Base-by-base conservation (phyloP, 1,284 basidiomycete species). In the Sutorius eximius region DNA sequence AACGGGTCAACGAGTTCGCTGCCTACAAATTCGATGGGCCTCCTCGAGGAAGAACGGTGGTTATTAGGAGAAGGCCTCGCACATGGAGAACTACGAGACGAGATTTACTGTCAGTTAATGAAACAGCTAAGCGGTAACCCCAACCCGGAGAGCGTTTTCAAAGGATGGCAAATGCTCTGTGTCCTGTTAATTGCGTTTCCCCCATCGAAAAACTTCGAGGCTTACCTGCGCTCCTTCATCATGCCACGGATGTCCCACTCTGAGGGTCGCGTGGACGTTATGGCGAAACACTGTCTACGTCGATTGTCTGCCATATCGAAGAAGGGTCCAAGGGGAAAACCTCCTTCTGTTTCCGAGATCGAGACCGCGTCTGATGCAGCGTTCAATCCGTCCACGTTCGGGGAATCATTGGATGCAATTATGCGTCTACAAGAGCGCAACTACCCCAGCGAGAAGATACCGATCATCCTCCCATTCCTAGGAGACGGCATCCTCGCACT, bases 311-410 rank as follows among this genome's bases (percentile, higher is more conserved):
- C 82, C 50, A 86, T 93, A 57, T 79, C 88, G 5, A 83, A 85
- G 69, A 93, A 89, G 65, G 92, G 93, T 0, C 90, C 90, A 0
- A 77, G 91, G 59, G 91, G 92, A 0, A 92, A 93, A 63, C 80
- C 90, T 1, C 89, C 93, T 3, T 84, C 84, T 3, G 73, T 83
- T 12, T 79, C 86, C 15, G 93, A 96, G 73, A 95, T 96, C 51
- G 91, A 93, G 73, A 91, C 88, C 11, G 93, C 92, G 24, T 88
- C 90, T 45, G 92, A 95, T 65, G 91, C 92, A 29, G 93, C 94
- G 2, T 97, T 96, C 74, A 90, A 94, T 62, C 93, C 93, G 0
- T 93, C 91, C 1, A 94, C 91, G 0, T 97, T 96, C 66, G 93
- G 93, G 43, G 92, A 95, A 74, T 87, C 89, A 0, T 77, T 97